Conservation (phyloP, 1,139 yeast genomes). For the Entelexis paramagnoliae region DNA sequence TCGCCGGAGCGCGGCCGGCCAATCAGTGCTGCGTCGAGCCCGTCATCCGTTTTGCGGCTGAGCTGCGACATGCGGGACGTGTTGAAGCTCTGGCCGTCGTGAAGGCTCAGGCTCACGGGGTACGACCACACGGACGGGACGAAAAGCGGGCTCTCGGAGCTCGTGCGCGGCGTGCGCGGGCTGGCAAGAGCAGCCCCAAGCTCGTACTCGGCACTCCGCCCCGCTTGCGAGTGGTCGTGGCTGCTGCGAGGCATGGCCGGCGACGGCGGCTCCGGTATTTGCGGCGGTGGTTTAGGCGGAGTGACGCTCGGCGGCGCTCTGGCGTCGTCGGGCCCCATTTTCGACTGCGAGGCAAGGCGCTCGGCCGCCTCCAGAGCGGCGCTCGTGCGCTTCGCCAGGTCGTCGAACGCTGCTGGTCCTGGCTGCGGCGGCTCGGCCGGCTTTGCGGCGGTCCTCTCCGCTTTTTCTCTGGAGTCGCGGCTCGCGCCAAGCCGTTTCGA, state of each 20-base stretch:
- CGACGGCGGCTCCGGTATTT: neutral
- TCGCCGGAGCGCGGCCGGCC: neutral
- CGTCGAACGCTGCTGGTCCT: neutral
- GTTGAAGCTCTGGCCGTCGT: neutral
- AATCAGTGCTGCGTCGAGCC: neutral
- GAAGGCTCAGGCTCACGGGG: neutral
- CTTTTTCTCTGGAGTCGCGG: too few species aligned
- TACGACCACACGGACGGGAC: conserved; percentile 2
- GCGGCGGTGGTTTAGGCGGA: neutral
- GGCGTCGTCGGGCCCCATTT: neutral
- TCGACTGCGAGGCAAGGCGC: neutral
- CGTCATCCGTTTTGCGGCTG: neutral
- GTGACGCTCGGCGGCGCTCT: neutral
- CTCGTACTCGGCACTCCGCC: neutral
- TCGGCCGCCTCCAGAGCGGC: neutral
- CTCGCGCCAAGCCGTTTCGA: too few species aligned
- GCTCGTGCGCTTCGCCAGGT: neutral
- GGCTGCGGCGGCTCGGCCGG: too few species aligned
- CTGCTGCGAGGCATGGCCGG: neutral
- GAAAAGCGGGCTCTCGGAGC: neutral
- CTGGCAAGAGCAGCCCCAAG: neutral
- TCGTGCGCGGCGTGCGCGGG: neutral
- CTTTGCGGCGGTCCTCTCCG: too few species aligned
- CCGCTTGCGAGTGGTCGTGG: neutral
- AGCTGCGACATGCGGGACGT: neutral